phyloP scores from a whole-genome alignment of 2,329 filamentous ascomycete genomes.

The Arthroderma sp. region DNA sequence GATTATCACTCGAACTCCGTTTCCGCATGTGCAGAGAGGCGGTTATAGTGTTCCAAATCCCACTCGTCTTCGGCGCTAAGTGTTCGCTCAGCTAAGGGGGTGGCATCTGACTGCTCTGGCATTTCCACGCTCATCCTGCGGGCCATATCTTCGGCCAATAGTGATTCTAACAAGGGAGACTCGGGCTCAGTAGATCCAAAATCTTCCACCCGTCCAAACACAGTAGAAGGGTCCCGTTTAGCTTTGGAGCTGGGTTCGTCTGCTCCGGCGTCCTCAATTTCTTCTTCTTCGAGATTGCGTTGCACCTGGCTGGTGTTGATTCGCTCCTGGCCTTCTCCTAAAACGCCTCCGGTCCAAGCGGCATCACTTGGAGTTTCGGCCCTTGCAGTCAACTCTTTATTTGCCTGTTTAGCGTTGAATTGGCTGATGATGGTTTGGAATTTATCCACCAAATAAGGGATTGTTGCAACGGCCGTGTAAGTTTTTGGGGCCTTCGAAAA shows the following conservation, averaged over 20 bases:
- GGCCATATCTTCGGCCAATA: conserved; percentile 11
- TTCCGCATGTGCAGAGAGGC: background rate
- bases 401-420: conserved; percentile 19
- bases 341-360: conserved; percentile 28
- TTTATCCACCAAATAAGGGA: conserved; percentile 32
- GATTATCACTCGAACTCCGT: background rate
- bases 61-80: conserved; percentile 9
- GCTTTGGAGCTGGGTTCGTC: background rate
- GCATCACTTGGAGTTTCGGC: conserved; percentile 13
- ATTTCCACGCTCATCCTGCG: background rate
- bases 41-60: conserved; percentile 7
- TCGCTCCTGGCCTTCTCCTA: conserved; percentile 16
- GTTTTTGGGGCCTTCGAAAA: conserved; percentile 26
- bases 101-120: no score
- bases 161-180: conserved; percentile 2
- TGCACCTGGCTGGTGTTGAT: background rate
- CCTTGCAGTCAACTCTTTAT: conserved; percentile 14
- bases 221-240: background rate
- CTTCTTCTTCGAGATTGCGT: background rate
- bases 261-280: background rate
- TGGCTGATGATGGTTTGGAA: conserved; percentile 32
- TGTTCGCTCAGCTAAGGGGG: background rate
- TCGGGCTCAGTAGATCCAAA: conserved; percentile 5
- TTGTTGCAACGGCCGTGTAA: conserved; percentile 25
- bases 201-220: background rate